Conservation (phyloP, 208 protist genomes). For the Trypanosoma vivax region DNA sequence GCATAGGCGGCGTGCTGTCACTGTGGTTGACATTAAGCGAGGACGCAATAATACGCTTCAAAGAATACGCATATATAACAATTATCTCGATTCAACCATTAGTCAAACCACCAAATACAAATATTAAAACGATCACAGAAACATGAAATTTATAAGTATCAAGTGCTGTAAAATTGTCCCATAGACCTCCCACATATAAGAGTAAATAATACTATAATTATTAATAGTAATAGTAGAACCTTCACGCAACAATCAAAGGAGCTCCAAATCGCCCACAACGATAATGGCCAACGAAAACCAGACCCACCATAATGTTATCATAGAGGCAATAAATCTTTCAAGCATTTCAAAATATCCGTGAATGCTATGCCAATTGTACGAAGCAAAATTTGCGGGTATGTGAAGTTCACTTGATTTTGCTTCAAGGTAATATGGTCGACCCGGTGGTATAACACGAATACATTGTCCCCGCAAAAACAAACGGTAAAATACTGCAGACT, state of each 20-base stretch:
- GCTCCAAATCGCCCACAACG: slow-evolving; percentile 75
- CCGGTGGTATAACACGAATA: slow-evolving; percentile 63
- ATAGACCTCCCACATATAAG: too few species aligned
- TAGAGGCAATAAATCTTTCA: slow-evolving; percentile 44
- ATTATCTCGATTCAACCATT: too few species aligned
- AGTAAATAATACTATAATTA: too few species aligned
- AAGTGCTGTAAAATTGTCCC: too few species aligned
- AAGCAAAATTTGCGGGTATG: slow-evolving; percentile 80
- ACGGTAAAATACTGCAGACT: slow-evolving; percentile 70
- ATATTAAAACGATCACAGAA: too few species aligned
- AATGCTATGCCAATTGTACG: slow-evolving; percentile 76
- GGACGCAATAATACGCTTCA: too few species aligned
- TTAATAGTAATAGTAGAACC: too few species aligned
- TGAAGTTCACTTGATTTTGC: slow-evolving; percentile 68
- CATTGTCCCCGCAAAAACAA: slow-evolving; percentile 78
- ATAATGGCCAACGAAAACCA: slow-evolving; percentile 76
- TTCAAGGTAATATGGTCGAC: slow-evolving; percentile 63
- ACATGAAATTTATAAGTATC: too few species aligned
- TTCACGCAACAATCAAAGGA: slow-evolving; percentile 44
- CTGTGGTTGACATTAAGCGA: too few species aligned
- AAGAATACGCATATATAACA: too few species aligned
- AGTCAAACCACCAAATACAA: too few species aligned
- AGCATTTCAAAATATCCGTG: slow-evolving; percentile 57
- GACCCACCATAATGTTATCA: slow-evolving; percentile 76
- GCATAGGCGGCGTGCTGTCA: too few species aligned